Evolutionary conservation across 441 rosid genomes (phyloP), one percentile per base, ranked within the genome.

Genomic region (Bruguiera hainesii): DNA sequence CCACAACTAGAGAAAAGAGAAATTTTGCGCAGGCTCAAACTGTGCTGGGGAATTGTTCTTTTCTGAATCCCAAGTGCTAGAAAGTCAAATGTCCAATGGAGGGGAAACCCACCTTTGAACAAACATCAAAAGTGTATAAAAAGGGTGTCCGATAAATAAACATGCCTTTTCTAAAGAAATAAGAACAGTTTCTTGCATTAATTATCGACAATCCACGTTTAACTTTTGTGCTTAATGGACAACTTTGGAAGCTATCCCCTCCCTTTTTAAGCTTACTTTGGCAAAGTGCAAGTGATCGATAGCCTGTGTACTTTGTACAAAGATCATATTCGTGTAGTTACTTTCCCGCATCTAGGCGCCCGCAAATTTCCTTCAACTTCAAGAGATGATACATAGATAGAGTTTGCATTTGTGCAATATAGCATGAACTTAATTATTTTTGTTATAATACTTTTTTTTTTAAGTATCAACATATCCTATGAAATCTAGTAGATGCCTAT

Each of bases 141-240:
- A 71, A 67, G 75, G 73, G 57, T 70, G 71, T 51, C 49, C 46
- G 19, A 56, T 19, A 60, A 65, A 53, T 53, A 16, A 64, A 10
- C 20, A 35, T 30, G 60, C 29, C 69, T 21, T 53, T 21, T 48
- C n/a, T 10, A 70, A 75, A 72, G 75, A 51, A 69, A 59, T 51
- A 31, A 29, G 68, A 62, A 60, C 33, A 58, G 11, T 18, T 8
- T 35, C 5, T 48, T 7, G 8, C 18, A 65, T 48, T 30, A 20
- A 29, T 39, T 23, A 21, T 35, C 13, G 21, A 52, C 30, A 63
- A 33, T 23, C 23, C 58, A 29, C 35, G 39, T 42, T 28, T 18
- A 52, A 18, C 49, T 49, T 33, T 63, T 68, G 56, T 5, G 25
- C 9, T 37, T 19, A 58, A 56, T 61, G 67, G 46, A 57, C 39